phyloP scores from a whole-genome alignment of 768 basidiomycete genomes.

The Astraeus odoratus region DNA sequence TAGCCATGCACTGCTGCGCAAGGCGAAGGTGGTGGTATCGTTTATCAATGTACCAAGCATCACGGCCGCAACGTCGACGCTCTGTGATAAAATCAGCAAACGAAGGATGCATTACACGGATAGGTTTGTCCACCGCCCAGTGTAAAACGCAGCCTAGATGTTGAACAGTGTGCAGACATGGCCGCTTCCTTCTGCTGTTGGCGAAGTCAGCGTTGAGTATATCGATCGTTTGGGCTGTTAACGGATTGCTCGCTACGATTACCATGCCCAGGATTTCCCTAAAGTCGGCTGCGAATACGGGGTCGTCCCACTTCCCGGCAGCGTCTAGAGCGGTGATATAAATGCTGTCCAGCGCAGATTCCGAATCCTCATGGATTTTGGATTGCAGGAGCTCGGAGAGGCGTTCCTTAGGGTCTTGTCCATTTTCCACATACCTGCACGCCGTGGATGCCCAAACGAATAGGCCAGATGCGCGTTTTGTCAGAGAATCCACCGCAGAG shows the following conservation, averaged over 20 bases:
- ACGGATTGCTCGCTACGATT: conserved; percentile 23
- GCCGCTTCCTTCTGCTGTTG: conserved; percentile 12
- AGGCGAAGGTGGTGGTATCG: conserved; percentile 14
- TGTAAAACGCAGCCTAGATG: conserved; percentile 22
- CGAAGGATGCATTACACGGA: conserved; percentile 27
- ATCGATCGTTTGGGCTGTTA: conserved; percentile 21
- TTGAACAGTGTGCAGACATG: conserved; percentile 24
- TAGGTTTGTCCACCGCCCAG: conserved; percentile 21
- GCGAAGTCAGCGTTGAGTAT: conserved; percentile 15
- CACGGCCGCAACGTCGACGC: conserved; percentile 19
- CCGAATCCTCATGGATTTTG: conserved; percentile 18
- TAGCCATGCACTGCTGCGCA: conserved; percentile 20
- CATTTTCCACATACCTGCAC: conserved; percentile 25
- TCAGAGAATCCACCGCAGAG: conserved; percentile 10
- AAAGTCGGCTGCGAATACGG: conserved; percentile 22
- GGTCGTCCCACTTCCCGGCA: conserved; percentile 25
- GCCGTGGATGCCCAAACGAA: conserved; percentile 30
- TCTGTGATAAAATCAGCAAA: conserved; percentile 30
- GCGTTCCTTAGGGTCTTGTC: conserved; percentile 26
- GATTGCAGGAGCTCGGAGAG: conserved; percentile 17
- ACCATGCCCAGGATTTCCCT: conserved; percentile 26
- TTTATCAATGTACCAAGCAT: conserved; percentile 25
- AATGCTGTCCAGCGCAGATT: conserved; percentile 23
- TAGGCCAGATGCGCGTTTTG: conserved; percentile 24
- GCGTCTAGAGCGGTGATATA: conserved; percentile 27